Evolutionary conservation across 257 asterid genomes (phyloP).

Genomic region (Echium plantagineum): DNA sequence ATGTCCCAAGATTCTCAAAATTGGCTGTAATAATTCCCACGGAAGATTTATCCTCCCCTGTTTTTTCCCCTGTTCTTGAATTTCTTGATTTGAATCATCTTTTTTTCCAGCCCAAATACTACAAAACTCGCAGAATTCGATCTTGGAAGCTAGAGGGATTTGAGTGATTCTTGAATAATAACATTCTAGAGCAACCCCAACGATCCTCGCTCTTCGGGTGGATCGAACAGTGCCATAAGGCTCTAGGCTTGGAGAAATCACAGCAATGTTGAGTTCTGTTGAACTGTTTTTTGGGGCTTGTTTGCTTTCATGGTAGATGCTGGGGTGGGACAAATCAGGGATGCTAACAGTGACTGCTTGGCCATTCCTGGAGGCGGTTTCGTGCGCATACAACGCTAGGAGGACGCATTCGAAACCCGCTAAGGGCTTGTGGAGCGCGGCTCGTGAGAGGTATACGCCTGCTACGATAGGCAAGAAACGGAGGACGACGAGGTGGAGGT

Average conservation of each 20-base stretch:
- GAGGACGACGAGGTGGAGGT: constrained; percentile 79
- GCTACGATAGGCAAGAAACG: constrained; percentile 62
- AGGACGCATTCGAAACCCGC: constrained; percentile 82
- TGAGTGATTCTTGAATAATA: constrained; percentile 35
- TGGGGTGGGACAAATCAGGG: constrained; percentile 59
- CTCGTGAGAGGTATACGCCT: constrained; percentile 73
- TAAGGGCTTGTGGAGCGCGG: constrained; percentile 52
- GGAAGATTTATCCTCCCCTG: constrained; percentile 41
- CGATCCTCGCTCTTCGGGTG: constrained; percentile 50
- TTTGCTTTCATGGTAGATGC: constrained; percentile 70
- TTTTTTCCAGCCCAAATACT: constrained; percentile 43
- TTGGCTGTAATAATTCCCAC: constrained; percentile 71
- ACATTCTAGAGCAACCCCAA: constrained; percentile 60
- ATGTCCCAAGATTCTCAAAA: constrained; percentile 63
- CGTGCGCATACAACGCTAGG: constrained; percentile 65
- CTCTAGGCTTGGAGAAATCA: constrained; percentile 49
- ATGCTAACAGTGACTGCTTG: constrained; percentile 48
- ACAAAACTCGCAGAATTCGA: constrained; percentile 70
- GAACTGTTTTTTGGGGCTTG: constrained; percentile 29
- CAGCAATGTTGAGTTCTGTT: constrained; percentile 54
- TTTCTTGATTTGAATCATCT: background rate
- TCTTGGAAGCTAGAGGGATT: constrained; percentile 54
- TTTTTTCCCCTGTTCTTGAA: background rate
- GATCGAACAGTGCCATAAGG: constrained; percentile 63
- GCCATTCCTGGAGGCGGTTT: constrained; percentile 48